Evolutionary conservation across 148 eudicot genomes (phyloP), one percentile per base, ranked within the genome.

Genomic region (Agrostemma githago): DNA sequence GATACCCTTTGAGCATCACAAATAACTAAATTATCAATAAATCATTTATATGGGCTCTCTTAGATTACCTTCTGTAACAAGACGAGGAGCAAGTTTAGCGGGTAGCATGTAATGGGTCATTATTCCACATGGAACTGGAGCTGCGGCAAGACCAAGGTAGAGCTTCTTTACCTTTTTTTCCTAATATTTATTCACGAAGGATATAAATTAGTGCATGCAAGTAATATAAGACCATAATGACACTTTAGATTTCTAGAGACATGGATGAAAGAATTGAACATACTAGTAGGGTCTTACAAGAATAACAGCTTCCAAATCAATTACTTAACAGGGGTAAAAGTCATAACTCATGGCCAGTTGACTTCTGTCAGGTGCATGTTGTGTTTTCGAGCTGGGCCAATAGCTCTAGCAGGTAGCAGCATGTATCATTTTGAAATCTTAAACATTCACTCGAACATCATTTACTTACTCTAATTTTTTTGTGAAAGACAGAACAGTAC

Each of bases 71-170:
- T 89, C 94, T 44, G 94, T 87, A 79, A 92, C 54, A 73, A 95
- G 87, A 69, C 89, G 87, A 67, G 99, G 99, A 75, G 99, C 93
- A 64, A 82, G 76, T 71, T 83, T 86, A 54, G 83, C 67, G 8
- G 92, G 99, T 4, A 89, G 92, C 99, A 95, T 95, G 78, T 90
- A 90, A 82, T 95, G 99, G 72, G 90, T 87, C 73, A 92, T 76
- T 56, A 81, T 82, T 67, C 99, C 99, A 79, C 77, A 60, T 34
- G 94, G 87, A 63, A 95, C 81, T 38, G 97, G 92, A 83, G 97
- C 90, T 73, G 97, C 89, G 66, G 91, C 88, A 82, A 95, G 96
- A 72, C 92, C 97, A 79, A 84, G 96, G 87, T 95, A 95, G 58
- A 92, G 90, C 83, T 95, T 95, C 85, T 88, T 88, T 65, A 95